phyloP scores from a whole-genome alignment of 345 rosid genomes.

The Turnera subulata region DNA sequence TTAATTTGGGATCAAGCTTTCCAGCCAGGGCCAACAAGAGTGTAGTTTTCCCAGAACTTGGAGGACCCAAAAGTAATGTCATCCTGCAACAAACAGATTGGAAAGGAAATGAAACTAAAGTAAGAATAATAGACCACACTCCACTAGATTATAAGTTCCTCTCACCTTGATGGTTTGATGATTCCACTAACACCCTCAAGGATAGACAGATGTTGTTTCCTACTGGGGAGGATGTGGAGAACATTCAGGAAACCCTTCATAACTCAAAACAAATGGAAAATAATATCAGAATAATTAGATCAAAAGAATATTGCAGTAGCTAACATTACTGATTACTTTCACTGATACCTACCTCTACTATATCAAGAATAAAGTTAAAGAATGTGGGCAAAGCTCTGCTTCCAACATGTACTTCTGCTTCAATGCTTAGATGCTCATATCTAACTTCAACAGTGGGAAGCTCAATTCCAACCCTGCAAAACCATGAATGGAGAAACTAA shows the following conservation, averaged over 20 bases:
- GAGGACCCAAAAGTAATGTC: conserved; percentile 81
- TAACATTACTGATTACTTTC: neutral
- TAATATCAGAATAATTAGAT: too few species aligned
- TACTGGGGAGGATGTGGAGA: conserved; percentile 39
- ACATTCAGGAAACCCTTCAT: conserved; percentile 24
- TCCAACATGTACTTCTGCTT: conserved; percentile 61
- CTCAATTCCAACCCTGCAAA: conserved; percentile 44
- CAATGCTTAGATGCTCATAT: conserved; percentile 41
- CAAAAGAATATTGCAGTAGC: neutral
- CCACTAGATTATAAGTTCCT: neutral
- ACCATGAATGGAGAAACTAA: neutral
- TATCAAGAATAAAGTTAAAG: conserved; percentile 39
- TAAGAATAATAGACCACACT: neutral
- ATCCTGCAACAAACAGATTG: conserved; percentile 31
- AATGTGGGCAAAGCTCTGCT: conserved; percentile 65
- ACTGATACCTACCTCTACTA: conserved; percentile 51
- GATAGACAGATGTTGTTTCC: conserved; percentile 47
- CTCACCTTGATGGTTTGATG: conserved; percentile 65
- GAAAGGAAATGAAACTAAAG: neutral
- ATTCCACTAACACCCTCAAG: conserved; percentile 65
- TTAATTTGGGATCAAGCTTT: conserved; percentile 48
- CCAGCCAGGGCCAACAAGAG: conserved; percentile 75
- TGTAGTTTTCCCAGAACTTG: conserved; percentile 73
- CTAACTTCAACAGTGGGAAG: conserved; percentile 49
- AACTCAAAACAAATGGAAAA: neutral